Percentiles rank a stretch among this genome's conserved stretches.
Conservation (phyloP, 139 green algal species). For the Auxenochlorella pyrenoidosa region DNA sequence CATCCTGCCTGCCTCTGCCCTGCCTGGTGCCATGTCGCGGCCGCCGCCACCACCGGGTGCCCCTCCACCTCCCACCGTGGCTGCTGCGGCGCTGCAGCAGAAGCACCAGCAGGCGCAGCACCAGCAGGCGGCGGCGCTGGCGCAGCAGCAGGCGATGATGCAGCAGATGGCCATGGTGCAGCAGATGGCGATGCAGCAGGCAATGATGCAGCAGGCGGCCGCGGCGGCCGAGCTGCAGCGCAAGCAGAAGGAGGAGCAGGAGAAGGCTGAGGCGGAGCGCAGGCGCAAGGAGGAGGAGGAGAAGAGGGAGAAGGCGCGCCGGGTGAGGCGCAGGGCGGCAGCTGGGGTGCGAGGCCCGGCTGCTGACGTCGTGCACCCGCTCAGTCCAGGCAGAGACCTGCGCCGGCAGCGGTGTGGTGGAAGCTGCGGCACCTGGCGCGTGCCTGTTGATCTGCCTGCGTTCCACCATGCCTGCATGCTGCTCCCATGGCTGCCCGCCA, state of each 20-base stretch:
- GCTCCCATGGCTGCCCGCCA: neutral
- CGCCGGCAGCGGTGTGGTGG: no score
- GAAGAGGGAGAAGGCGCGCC: conserved; percentile 3
- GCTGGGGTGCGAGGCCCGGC: neutral
- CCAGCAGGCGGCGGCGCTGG: neutral
- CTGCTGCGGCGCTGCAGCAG: neutral
- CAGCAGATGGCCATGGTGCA: conserved; percentile 29
- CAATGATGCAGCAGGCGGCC: neutral
- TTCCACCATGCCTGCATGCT: no score
- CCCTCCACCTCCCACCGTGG: neutral
- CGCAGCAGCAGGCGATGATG: conserved; percentile 21
- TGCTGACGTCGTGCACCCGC: no score
- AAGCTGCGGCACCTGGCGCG: no score
- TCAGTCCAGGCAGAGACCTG: no score
- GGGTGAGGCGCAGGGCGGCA: neutral
- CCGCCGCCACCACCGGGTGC: neutral
- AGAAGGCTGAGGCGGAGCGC: neutral
- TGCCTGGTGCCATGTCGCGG: neutral
- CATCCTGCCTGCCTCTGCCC: neutral
- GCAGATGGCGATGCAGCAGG: conserved; percentile 37
- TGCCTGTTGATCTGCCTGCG: no score
- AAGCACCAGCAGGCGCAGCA: neutral
- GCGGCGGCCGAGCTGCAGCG: neutral
- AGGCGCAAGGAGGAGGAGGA: conserved; percentile 10
- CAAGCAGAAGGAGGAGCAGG: conserved; percentile 11